Evolutionary conservation across 2,329 filamentous ascomycete species (phyloP).

Genomic region (Penicillium capsulatum): DNA sequence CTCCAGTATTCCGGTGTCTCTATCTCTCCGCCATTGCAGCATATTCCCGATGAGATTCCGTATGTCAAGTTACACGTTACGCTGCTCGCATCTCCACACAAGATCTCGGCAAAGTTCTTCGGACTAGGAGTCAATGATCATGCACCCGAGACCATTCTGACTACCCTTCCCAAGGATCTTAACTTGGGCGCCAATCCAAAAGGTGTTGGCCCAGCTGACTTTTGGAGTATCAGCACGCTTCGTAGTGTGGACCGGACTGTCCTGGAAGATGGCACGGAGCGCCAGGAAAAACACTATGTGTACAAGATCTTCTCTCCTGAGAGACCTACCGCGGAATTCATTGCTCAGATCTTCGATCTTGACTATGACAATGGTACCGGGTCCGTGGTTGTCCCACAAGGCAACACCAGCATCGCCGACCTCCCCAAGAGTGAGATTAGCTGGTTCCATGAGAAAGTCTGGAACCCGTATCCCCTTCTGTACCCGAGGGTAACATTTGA

Average conservation of each 20-base stretch:
- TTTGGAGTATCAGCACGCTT: conserved; percentile 81
- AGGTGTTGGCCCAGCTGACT: conserved; percentile 68
- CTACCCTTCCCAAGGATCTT: conserved; percentile 64
- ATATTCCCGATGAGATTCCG: conserved; percentile 69
- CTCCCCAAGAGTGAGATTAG: conserved; percentile 52
- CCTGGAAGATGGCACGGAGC: conserved; percentile 15
- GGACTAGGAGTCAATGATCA: conserved; percentile 49
- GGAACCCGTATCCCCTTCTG: conserved; percentile 80
- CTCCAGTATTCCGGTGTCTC: conserved; percentile 73
- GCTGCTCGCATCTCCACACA: conserved; percentile 72
- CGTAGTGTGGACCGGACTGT: conserved; percentile 58
- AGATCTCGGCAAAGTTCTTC: conserved; percentile 71
- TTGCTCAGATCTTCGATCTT: conserved; percentile 49
- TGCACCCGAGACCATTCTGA: conserved; percentile 73
- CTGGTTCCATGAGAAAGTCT: conserved; percentile 74
- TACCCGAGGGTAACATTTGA: conserved; percentile 86
- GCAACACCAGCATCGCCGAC: conserved; percentile 30
- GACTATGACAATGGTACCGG: conserved; percentile 21
- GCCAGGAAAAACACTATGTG: conserved; percentile 48
- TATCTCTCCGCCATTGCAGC: conserved; percentile 42
- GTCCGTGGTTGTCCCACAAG: conserved; percentile 1
- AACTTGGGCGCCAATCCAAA: conserved; percentile 37
- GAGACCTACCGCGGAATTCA: conserved; percentile 45
- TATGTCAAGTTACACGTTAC: conserved; percentile 88
- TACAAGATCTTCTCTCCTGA: conserved; percentile 65